Conservation (phyloP, 352 stramenopile species). For the Phytopythium montanum region DNA sequence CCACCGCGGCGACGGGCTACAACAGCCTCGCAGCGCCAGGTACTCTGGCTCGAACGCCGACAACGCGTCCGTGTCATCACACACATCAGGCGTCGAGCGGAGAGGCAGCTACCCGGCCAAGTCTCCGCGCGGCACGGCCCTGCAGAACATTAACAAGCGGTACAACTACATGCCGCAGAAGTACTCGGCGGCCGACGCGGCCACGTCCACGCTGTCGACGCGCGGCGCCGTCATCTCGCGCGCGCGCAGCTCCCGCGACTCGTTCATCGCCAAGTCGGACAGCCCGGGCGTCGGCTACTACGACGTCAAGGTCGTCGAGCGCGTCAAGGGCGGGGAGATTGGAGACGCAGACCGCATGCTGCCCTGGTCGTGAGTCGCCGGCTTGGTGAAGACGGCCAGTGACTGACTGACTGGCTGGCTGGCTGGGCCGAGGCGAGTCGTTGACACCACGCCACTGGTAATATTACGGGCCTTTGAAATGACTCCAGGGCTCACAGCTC, state of each 20-base stretch:
- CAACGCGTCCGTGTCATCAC: conserved; percentile 56
- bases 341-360: conserved; percentile 68
- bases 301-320: conserved; percentile 61
- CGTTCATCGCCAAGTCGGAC: conserved; percentile 69
- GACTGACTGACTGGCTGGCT: too few species aligned
- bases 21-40: conserved; percentile 27
- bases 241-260: conserved; percentile 54
- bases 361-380: conserved; percentile 37
- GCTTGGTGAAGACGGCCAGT: background rate
- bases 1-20: conserved; percentile 15
- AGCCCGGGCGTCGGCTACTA: conserved; percentile 76
- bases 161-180: conserved; percentile 71
- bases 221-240: conserved; percentile 67
- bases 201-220: conserved; percentile 59
- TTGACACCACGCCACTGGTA: background rate
- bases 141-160: conserved; percentile 53
- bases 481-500: conserved; percentile 1
- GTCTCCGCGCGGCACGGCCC: conserved; percentile 35
- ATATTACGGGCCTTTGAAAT: background rate
- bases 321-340: conserved; percentile 72
- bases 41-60: conserved; percentile 26
- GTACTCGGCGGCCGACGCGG: conserved; percentile 35
- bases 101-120: conserved; percentile 17
- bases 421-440: background rate
- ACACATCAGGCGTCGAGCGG: conserved; percentile 30